Percentiles rank a stretch among this genome's conserved stretches.
Evolutionary conservation across 495 filamentous ascomycete genomes (phyloP).

Genomic region (Aspergillus incahuasiensis): DNA sequence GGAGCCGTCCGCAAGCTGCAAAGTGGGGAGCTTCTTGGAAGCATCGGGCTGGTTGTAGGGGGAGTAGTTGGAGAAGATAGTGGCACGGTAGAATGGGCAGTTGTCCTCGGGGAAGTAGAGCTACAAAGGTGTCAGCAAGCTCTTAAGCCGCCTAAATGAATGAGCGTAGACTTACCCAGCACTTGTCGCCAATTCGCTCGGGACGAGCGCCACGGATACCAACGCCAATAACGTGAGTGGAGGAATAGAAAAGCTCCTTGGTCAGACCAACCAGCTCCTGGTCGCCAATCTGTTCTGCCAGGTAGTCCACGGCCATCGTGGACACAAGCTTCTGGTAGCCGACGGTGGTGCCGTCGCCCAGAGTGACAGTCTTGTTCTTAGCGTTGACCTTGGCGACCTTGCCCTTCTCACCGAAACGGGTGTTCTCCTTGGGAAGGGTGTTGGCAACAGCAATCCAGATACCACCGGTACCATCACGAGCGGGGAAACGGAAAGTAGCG

Average conservation of each 20-base stretch:
- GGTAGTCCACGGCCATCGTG: slow-evolving; percentile 93
- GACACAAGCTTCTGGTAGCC: slow-evolving; percentile 87
- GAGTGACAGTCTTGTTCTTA: slow-evolving; percentile 71
- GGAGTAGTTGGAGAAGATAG: slow-evolving; percentile 99
- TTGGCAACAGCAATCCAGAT: slow-evolving; percentile 98
- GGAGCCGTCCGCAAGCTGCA: slow-evolving; percentile 79
- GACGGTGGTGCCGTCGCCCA: slow-evolving; percentile 85
- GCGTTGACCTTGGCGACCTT: slow-evolving; percentile 50
- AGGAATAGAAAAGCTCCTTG: slow-evolving; percentile 94
- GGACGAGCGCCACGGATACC: slow-evolving; percentile 88
- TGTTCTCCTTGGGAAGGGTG: slow-evolving; percentile 89
- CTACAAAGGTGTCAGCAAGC: slow-evolving; percentile 32
- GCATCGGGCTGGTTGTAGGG: slow-evolving; percentile 91
- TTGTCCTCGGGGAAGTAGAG: slow-evolving; percentile 99
- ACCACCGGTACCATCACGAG: slow-evolving; percentile 89
- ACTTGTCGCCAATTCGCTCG: slow-evolving; percentile 98
- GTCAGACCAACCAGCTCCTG: slow-evolving; percentile 73
- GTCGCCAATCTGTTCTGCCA: slow-evolving; percentile 84
- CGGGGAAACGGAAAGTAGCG: slow-evolving; percentile 97
- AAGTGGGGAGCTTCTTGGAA: slow-evolving; percentile 79
- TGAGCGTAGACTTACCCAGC: slow-evolving; percentile 63
- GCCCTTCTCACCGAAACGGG: slow-evolving; percentile 79
- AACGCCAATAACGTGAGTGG: slow-evolving; percentile 95
- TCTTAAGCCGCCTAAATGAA: background rate
- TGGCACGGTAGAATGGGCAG: slow-evolving; percentile 99